Evolutionary conservation across 768 basidiomycete species (phyloP).

Genomic region (Favolaschia claudopus): DNA sequence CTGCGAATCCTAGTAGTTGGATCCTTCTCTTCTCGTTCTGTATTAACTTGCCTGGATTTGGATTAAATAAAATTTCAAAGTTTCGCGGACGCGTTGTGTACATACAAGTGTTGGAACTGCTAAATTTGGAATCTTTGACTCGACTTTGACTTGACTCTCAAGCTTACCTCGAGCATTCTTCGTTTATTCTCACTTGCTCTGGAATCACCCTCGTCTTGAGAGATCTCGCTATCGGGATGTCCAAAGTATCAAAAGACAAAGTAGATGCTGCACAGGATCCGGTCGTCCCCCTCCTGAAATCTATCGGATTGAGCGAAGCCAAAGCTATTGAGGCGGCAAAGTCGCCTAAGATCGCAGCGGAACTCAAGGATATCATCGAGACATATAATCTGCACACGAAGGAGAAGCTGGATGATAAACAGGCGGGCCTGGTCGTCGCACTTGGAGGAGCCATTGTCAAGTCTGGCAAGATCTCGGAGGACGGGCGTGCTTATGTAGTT

Average conservation of each 20-base stretch:
- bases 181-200: constrained; percentile 2
- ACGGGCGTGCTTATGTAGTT: constrained; percentile 69
- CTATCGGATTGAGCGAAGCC: constrained; percentile 76
- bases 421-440: constrained; percentile 71
- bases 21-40: constrained; percentile 3
- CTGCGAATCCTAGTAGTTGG: neutral
- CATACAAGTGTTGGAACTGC: constrained; percentile 6
- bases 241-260: constrained; percentile 16
- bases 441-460: constrained; percentile 72
- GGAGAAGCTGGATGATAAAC: constrained; percentile 76
- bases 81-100: constrained; percentile 18
- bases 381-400: constrained; percentile 51
- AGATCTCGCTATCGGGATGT: neutral
- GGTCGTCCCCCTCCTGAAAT: constrained; percentile 66
- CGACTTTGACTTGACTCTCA: constrained; percentile 11
- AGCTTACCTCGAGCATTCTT: no score
- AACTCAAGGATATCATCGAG: constrained; percentile 75
- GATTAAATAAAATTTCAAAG: neutral
- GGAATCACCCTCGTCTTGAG: neutral
- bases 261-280: constrained; percentile 31
- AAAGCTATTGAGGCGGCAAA: constrained; percentile 88
- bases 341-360: constrained; percentile 75
- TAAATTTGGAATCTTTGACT: neutral
- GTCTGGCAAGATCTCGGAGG: constrained; percentile 51
- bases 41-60: neutral